A percentile compares a stretch with the other conserved stretches of the same genome.
Evolutionary conservation across 176 grass and related monocot species (phyloP).

Genomic region (Pontederia crassipes): DNA sequence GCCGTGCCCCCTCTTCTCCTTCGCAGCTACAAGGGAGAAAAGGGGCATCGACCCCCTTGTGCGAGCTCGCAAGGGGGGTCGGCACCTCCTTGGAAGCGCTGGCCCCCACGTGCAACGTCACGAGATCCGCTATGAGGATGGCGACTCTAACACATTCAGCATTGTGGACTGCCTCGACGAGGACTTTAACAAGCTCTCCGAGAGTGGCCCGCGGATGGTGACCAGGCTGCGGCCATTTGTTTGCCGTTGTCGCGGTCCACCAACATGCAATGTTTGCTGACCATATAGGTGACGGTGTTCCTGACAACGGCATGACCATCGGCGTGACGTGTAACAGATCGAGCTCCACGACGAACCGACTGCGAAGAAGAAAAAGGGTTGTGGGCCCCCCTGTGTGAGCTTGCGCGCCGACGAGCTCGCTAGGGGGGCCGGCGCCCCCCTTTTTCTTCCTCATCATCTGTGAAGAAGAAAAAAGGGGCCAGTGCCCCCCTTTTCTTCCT

Average conservation of each 20-base stretch:
- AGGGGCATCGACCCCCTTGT: too few relatives aligned
- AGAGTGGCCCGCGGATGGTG: slow-evolving; percentile 9
- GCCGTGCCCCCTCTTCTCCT: too few relatives aligned
- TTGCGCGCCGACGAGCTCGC: too few relatives aligned
- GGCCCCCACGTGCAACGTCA: neutral
- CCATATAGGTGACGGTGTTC: slow-evolving; percentile 27
- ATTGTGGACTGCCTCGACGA: slow-evolving; percentile 13
- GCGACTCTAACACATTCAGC: slow-evolving; percentile 19
- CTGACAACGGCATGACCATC: slow-evolving; percentile 13
- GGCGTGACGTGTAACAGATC: slow-evolving; percentile 23
- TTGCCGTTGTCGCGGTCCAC: neutral
- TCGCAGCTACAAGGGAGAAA: too few relatives aligned
- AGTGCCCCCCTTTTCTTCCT: too few relatives aligned
- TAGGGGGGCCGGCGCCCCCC: too few relatives aligned
- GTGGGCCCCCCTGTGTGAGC: too few relatives aligned
- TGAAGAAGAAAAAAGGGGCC: too few relatives aligned
- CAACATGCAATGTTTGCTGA: neutral
- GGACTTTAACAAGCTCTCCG: slow-evolving; percentile 19
- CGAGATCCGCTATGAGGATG: slow-evolving; percentile 16
- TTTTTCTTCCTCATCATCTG: too few relatives aligned
- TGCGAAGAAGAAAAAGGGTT: too few relatives aligned
- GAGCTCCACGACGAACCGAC: neutral
- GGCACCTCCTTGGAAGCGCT: too few relatives aligned
- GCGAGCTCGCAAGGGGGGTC: too few relatives aligned
- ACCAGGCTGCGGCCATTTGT: slow-evolving; percentile 8